Base-by-base conservation (phyloP, 2,329 filamentous ascomycete genomes). In the Fusarium siculi region DNA sequence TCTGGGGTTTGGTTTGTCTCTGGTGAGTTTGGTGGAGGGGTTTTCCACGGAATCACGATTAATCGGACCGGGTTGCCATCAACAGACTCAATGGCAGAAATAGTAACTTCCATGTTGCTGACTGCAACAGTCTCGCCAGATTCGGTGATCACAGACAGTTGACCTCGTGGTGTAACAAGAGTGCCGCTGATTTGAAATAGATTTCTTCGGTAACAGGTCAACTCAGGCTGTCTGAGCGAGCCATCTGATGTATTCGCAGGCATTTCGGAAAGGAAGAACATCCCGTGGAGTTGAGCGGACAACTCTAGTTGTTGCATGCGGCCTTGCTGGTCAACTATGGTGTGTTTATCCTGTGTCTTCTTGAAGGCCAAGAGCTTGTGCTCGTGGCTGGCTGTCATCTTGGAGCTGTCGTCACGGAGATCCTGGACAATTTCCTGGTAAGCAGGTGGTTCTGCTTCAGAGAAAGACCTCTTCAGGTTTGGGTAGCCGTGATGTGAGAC, bases 31-130 rank as follows among this genome's bases (percentile, higher is more conserved):
- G 93, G 93, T 34, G 93, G 93, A 3, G 95, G 95, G 4, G 95
- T 98, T 85, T 98, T 98, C 96, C 96, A 98, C 2, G 96, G 96
- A 67, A 98, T 97, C 12, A 96, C 96, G 72, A 98, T 98, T 70
- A 98, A 91, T 77, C 97, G 96, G 47, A 98, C 94, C 0, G 93
- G 85, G 76, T 97, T 96, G 39, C 94, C 94, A 80, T 98, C 96
- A 21, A 97, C 95, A 4, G 96, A 98, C 81, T 98, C 96, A 54
- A 95, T 97, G 14, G 96, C 96, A 9, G 94, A 97, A 52, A 98
- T 93, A 60, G 92, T 91, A 59, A 98, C 90, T 81, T 98, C 95
- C 81, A 96, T 93, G 72, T 87, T 93, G 72, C 90, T 89, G 54
- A 98, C 94, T 4, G 93, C 92, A 44, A 97, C 91, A 49, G 93